Percentiles rank a stretch among this genome's conserved stretches.
phyloP scores from a whole-genome alignment of 2,329 filamentous ascomycete genomes.

The Alternaria sp. region DNA sequence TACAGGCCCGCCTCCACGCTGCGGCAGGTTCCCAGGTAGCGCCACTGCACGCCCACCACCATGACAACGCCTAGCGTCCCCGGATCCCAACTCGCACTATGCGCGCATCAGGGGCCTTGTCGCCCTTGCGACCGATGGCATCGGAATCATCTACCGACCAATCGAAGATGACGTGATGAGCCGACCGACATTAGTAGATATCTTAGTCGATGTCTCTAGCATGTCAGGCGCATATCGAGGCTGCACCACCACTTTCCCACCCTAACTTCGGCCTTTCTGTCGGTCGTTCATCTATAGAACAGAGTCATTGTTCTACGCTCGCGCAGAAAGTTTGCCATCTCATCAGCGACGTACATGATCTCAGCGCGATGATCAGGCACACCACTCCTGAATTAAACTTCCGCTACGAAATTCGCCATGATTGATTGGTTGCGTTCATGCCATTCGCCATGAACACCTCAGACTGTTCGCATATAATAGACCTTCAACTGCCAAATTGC shows the following conservation, averaged over 20 bases:
- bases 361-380: not conserved
- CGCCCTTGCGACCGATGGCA: not conserved
- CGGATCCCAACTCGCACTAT: not conserved
- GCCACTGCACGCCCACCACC: not conserved
- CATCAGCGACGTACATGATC: not conserved
- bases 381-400: not conserved
- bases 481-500: not conserved
- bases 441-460: not conserved
- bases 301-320: not conserved
- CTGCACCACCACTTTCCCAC: not conserved
- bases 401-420: not conserved
- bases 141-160: not conserved
- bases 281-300: not conserved
- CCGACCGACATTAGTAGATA: not conserved
- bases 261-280: not conserved
- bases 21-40: not conserved
- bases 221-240: not conserved
- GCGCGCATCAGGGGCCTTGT: not conserved
- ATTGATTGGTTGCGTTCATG: not conserved
- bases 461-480: not conserved
- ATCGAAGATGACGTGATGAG: not conserved
- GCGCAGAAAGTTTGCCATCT: not conserved
- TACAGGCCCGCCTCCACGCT: not conserved
- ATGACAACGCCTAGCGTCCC: not conserved
- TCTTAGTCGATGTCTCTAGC: not conserved